Percentiles rank a stretch among this genome's conserved stretches.
Evolutionary conservation across 2,329 filamentous ascomycete species (phyloP).

Genomic region (Talaromyces sp.): DNA sequence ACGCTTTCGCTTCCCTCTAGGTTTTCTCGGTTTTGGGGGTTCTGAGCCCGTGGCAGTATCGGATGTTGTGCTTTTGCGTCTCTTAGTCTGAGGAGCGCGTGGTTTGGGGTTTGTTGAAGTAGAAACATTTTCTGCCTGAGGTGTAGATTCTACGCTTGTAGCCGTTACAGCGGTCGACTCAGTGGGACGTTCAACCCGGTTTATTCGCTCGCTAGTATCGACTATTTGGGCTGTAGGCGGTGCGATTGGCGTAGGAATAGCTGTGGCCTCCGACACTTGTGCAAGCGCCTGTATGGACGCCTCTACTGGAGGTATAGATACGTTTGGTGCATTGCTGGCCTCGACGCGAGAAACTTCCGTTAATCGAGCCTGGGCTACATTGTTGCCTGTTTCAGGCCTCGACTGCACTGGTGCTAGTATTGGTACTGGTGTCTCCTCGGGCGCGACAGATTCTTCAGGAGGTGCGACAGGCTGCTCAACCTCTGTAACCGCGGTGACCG

Average conservation of each 20-base stretch:
- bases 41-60: slow-evolving; percentile 13
- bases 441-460: background rate
- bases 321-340: background rate
- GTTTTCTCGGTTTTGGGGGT: slow-evolving; percentile 21
- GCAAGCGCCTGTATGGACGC: background rate
- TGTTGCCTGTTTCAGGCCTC: background rate
- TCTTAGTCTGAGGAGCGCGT: slow-evolving; percentile 23
- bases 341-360: background rate
- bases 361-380: background rate
- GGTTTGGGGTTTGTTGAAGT: slow-evolving; percentile 19
- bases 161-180: background rate
- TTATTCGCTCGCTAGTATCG: background rate
- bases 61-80: slow-evolving; percentile 22
- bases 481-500: background rate
- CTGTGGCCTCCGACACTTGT: background rate
- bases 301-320: background rate
- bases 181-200: background rate
- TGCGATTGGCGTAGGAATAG: background rate
- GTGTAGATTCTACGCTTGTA: background rate
- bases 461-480: background rate
- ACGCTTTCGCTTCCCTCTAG: slow-evolving; percentile 31
- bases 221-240: background rate
- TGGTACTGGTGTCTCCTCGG: slow-evolving; percentile 19
- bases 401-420: background rate
- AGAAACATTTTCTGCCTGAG: background rate